Evolutionary conservation across 495 filamentous ascomycete species (phyloP), one percentile per base, ranked within the genome.

Genomic region (Pyronema domesticum): DNA sequence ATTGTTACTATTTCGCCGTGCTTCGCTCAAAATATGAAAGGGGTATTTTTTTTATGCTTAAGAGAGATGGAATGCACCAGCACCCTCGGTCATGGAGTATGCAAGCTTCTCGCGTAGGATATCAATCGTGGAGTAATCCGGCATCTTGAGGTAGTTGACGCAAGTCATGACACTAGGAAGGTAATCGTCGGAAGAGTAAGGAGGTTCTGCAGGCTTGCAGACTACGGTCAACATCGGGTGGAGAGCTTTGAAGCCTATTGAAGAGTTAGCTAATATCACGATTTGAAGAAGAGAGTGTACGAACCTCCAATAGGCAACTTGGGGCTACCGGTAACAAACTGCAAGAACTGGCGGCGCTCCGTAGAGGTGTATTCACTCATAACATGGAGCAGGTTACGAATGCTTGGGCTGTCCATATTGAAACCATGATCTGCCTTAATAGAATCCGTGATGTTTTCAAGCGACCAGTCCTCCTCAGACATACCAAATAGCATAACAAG

Each of bases 371-470:
- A 68, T 68, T 95, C 88, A 65, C 88, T 95, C 93, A 99, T 96
- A 14, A 80, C 81, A 63, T 95, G 89, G 3, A 99, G 76, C 58
- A 99, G 65, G 61, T 99, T 96, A 40, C 79, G 85, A 36, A 99
- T 91, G 56, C 86, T 95, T 73, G 82, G 86, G 74, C 93, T 96
- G 60, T 99, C 93, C 80, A 99, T 91, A 59, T 96, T 96, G 73
- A 86, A 99, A 3, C 93, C 93, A 66, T 99, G 93, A 63, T 99
- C 93, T n/a, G 93, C 93, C 72, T 96, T 99, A 69, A 99, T 88
- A 1, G 89, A 95, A 65, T 99, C 93, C 78, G 89, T 94, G 19
- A 98, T 77, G 89, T 85, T 96, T 68, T 96, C 93, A 55, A 96
- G 80, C 19, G 85, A 85, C 93, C 93, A 99, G 63, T 99, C 93